These are phyloP conservation scores for Guyanaporus albipodus DNA, from an alignment of 768 basidiomycete genomes.

Conservation along the genomic window DNA sequence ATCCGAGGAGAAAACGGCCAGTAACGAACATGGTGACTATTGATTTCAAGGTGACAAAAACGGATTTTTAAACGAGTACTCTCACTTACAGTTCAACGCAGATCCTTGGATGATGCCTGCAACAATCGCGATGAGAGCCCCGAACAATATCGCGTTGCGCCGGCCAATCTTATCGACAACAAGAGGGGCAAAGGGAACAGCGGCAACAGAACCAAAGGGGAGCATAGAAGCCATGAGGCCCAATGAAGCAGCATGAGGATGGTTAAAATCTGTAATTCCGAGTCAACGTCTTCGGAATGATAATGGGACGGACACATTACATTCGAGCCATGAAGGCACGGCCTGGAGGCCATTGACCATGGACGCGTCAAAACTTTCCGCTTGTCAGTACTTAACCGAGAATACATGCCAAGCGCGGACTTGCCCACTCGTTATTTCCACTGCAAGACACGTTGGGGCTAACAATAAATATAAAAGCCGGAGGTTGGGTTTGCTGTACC, in stretches of 20 bases:
- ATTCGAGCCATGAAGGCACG: constrained; percentile 52
- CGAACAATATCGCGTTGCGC: background rate
- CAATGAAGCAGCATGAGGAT: constrained; percentile 47
- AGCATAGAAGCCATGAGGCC: constrained; percentile 57
- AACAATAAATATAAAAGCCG: constrained; percentile 51
- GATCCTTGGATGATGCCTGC: background rate
- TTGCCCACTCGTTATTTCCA: constrained; percentile 13
- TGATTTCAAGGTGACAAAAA: no score
- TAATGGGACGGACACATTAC: no score
- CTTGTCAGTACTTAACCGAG: background rate
- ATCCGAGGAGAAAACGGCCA: constrained; percentile 17
- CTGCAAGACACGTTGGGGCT: constrained; percentile 35
- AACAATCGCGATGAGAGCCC: background rate
- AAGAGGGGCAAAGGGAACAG: constrained; percentile 38
- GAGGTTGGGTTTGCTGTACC: constrained; percentile 60
- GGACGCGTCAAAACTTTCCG: constrained; percentile 33
- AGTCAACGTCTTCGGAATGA: no score
- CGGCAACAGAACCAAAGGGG: constrained; percentile 51
- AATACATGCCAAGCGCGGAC: no score
- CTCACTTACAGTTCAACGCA: background rate
- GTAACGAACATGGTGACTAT: constrained; percentile 7
- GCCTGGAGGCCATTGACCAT: constrained; percentile 64
- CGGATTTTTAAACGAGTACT: no score
- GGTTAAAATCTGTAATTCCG: constrained; percentile 43
- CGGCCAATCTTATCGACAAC: background rate